Percentiles rank a stretch among this genome's conserved stretches.
Evolutionary conservation across 2,329 filamentous ascomycete genomes (phyloP).

Genomic region (Pleomassaria siparia): DNA sequence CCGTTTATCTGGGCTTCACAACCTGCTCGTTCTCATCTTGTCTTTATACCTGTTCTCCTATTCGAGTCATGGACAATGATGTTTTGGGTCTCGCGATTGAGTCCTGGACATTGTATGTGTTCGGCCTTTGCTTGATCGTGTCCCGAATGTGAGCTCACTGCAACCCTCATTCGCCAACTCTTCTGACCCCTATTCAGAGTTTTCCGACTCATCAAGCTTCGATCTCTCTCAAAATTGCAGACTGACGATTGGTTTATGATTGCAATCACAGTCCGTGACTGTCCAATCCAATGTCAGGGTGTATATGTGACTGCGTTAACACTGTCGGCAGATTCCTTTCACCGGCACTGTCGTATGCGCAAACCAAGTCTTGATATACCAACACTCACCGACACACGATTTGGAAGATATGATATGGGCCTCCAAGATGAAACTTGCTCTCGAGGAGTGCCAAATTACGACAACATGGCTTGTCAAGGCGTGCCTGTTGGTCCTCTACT

Average conservation of each 20-base stretch:
- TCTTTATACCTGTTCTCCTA: neutral
- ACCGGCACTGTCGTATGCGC: conserved; percentile 21
- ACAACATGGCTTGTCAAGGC: conserved; percentile 31
- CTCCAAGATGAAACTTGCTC: conserved; percentile 22
- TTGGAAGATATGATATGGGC: conserved; percentile 1
- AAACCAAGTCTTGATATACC: conserved; percentile 10
- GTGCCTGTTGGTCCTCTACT: conserved; percentile 30
- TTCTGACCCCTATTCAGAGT: conserved; percentile 9
- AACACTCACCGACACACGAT: neutral
- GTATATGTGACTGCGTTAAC: neutral
- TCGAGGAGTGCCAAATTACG: conserved; percentile 30
- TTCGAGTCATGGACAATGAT: neutral
- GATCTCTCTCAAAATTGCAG: conserved; percentile 24
- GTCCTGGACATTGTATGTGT: conserved; percentile 26
- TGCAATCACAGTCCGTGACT: conserved; percentile 12
- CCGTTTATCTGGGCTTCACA: neutral
- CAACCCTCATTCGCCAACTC: neutral
- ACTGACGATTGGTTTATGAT: conserved; percentile 33
- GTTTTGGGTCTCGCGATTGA: conserved; percentile 17
- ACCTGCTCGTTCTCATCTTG: neutral
- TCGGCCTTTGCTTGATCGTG: conserved; percentile 24
- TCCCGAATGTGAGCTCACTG: conserved; percentile 20
- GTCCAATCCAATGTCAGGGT: neutral
- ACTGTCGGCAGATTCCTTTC: conserved; percentile 15
- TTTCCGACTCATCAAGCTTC: conserved; percentile 24